Conservation (phyloP, 2,329 filamentous ascomycete species). For the Acrocalymma vagum region DNA sequence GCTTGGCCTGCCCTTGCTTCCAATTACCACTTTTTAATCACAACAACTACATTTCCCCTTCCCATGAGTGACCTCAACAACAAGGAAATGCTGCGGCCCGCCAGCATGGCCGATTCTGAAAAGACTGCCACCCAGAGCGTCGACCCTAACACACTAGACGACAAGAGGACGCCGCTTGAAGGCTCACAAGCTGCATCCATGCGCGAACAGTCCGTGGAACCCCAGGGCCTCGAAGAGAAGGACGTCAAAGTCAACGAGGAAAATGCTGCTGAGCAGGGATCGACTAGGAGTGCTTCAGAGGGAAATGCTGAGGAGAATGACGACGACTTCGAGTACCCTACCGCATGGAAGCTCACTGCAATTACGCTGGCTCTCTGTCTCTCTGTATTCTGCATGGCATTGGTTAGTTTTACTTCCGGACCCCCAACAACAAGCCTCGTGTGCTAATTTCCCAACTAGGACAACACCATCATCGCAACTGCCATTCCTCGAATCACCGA, state of each 20-base stretch:
- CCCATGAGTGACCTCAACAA: constrained; percentile 36
- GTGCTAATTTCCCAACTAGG: constrained; percentile 27
- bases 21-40: not conserved
- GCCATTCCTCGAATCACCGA: constrained; percentile 59
- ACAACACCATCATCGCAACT: constrained; percentile 59
- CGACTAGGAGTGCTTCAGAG: constrained; percentile 27
- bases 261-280: constrained; percentile 14
- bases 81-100: constrained; percentile 30
- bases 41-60: not conserved
- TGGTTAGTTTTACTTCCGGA: constrained; percentile 32
- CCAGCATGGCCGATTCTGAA: constrained; percentile 43
- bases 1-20: not conserved
- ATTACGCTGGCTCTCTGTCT: constrained; percentile 46
- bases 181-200: constrained; percentile 31
- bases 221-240: constrained; percentile 14
- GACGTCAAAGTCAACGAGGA: constrained; percentile 14
- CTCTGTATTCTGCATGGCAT: constrained; percentile 49
- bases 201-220: constrained; percentile 18
- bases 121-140: constrained; percentile 39
- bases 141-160: constrained; percentile 30
- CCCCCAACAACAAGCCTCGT: not conserved
- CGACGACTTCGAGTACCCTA: constrained; percentile 45
- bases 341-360: constrained; percentile 39
- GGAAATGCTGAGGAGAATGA: constrained; percentile 30
- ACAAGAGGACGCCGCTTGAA: no score